Conservation (phyloP, 257 asterid genomes). For the Dorcoceras hygrometricum region DNA sequence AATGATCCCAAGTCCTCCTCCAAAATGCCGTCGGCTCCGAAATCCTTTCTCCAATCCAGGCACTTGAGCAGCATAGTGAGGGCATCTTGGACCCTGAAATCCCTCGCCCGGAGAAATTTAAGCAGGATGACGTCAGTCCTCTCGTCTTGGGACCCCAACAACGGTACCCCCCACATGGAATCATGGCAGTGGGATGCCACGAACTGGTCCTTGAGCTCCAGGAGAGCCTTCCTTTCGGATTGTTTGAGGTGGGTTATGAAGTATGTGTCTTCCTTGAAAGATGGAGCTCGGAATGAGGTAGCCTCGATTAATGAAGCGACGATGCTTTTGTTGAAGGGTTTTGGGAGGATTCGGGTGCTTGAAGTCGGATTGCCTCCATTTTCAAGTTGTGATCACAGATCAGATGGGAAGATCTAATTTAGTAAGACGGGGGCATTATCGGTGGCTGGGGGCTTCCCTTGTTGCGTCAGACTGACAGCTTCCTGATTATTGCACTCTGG, state of each 20-base stretch:
- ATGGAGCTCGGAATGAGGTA: conserved; percentile 55
- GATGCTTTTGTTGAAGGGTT: conserved; percentile 44
- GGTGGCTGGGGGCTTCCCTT: too few relatives aligned
- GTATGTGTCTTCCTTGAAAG: conserved; percentile 88
- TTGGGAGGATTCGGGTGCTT: conserved; percentile 33
- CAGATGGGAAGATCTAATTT: too few relatives aligned
- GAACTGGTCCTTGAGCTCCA: conserved; percentile 58
- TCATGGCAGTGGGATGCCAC: conserved; percentile 28
- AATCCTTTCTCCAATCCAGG: conserved; percentile 63
- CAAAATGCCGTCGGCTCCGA: conserved; percentile 56
- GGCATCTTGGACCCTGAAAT: conserved; percentile 58
- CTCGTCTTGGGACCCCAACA: conserved; percentile 36
- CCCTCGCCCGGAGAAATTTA: conserved; percentile 88
- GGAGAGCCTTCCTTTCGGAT: conserved; percentile 66
- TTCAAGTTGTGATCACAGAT: neutral
- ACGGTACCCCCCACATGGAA: conserved; percentile 73
- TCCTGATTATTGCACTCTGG: too few relatives aligned
- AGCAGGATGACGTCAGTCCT: conserved; percentile 76
- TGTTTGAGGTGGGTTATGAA: conserved; percentile 56
- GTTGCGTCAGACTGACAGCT: too few relatives aligned
- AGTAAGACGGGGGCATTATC: too few relatives aligned
- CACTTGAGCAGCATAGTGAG: conserved; percentile 58
- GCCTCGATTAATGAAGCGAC: conserved; percentile 55
- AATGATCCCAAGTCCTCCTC: conserved; percentile 72
- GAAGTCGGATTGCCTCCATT: conserved; percentile 24